A percentile compares a stretch with the other conserved stretches of the same genome.
Evolutionary conservation across 345 rosid genomes (phyloP).

Genomic region (Salix dunnii): DNA sequence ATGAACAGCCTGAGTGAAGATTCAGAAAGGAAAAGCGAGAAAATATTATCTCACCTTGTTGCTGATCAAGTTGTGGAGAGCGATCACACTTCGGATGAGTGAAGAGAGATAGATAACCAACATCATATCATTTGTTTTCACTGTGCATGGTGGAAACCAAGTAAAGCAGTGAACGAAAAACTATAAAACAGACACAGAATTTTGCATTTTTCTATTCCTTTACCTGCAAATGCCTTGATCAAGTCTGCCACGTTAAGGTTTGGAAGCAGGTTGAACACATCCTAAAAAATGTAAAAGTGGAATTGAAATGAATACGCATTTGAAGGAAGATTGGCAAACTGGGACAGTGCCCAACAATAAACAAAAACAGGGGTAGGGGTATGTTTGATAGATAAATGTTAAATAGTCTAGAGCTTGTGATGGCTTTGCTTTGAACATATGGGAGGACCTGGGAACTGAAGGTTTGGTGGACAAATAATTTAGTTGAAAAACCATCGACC

Average conservation of each 20-base stretch:
- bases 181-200: background rate
- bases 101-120: conserved; percentile 76
- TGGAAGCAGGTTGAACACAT: conserved; percentile 88
- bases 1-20: background rate
- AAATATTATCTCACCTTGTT: conserved; percentile 55
- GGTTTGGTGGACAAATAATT: background rate
- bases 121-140: conserved; percentile 94
- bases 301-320: background rate
- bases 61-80: conserved; percentile 91
- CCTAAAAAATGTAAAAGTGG: conserved; percentile 34
- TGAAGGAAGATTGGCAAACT: background rate
- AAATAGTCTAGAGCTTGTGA: background rate
- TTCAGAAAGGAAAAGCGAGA: background rate
- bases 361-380: no score
- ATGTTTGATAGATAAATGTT: background rate
- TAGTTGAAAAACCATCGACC: background rate
- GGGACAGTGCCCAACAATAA: background rate
- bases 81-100: conserved; percentile 76
- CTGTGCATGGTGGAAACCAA: conserved; percentile 34
- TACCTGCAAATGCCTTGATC: conserved; percentile 86
- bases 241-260: conserved; percentile 70
- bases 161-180: background rate
- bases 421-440: background rate
- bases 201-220: background rate
- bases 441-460: background rate